A percentile compares a stretch with the other conserved stretches of the same genome.
Conservation (phyloP, 257 asterid species). For the Solanum piurae region DNA sequence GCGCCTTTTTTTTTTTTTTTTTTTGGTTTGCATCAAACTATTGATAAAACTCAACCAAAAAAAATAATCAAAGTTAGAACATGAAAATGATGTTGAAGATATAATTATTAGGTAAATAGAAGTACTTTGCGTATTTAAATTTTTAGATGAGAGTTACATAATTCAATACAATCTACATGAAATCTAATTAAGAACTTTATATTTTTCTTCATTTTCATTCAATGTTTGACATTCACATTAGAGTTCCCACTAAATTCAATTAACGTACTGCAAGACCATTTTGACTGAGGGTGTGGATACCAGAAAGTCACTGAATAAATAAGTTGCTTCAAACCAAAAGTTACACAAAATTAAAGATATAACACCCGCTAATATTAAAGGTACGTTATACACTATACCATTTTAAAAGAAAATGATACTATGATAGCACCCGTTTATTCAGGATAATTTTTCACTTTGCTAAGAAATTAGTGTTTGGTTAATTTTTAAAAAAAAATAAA, state of each 20-base stretch:
- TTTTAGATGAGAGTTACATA: background rate
- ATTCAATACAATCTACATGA: background rate
- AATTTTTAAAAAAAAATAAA: too few species aligned
- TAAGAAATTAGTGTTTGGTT: too few species aligned
- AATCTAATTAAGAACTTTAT: background rate
- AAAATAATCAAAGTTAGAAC: background rate
- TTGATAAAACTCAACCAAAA: background rate
- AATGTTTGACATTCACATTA: accelerated
- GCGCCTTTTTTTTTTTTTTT: too few species aligned
- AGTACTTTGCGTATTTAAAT: background rate
- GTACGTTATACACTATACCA: too few species aligned
- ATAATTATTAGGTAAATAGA: background rate
- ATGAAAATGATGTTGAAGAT: background rate
- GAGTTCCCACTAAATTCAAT: too few species aligned
- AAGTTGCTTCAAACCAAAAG: background rate
- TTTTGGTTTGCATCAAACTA: background rate
- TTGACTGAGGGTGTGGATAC: background rate
- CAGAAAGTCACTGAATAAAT: background rate
- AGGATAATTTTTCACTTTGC: too few species aligned
- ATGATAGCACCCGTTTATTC: too few species aligned
- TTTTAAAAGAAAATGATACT: too few species aligned
- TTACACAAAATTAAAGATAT: too few species aligned
- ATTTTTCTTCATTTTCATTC: too few species aligned
- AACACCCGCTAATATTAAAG: too few species aligned
- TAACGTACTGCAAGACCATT: accelerated